Evolutionary conservation across 345 rosid species (phyloP).

Genomic region (Hibiscus tridactylites): DNA sequence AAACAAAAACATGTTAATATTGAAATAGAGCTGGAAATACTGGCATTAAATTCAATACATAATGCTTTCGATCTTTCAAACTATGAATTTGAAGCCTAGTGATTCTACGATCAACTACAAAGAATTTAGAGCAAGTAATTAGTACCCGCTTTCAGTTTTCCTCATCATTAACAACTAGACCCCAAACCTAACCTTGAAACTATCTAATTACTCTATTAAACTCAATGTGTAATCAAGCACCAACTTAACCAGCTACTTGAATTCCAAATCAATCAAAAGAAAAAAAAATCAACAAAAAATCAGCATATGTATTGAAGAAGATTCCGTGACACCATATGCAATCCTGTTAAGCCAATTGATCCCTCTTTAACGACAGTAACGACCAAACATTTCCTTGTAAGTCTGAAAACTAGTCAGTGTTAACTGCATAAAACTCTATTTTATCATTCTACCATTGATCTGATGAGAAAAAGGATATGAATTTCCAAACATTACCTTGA

Average conservation of each 20-base stretch:
- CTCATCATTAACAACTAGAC: neutral
- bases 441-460: neutral
- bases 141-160: neutral
- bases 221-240: neutral
- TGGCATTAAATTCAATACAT: neutral
- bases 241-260: neutral
- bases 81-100: neutral
- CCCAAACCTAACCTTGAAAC: neutral
- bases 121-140: neutral
- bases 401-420: neutral
- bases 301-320: neutral
- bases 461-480: neutral
- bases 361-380: too few species aligned
- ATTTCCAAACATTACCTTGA: neutral
- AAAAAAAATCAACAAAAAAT: neutral
- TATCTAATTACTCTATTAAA: neutral
- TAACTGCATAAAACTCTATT: neutral
- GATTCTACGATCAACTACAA: neutral
- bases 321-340: neutral
- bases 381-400: neutral
- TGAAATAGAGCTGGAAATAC: constrained; percentile 1
- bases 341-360: too few species aligned
- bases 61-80: neutral
- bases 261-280: neutral
- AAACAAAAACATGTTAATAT: constrained; percentile 8